Base-by-base conservation (phyloP, 2,329 filamentous ascomycete genomes). In the Fusarium nurragi region DNA sequence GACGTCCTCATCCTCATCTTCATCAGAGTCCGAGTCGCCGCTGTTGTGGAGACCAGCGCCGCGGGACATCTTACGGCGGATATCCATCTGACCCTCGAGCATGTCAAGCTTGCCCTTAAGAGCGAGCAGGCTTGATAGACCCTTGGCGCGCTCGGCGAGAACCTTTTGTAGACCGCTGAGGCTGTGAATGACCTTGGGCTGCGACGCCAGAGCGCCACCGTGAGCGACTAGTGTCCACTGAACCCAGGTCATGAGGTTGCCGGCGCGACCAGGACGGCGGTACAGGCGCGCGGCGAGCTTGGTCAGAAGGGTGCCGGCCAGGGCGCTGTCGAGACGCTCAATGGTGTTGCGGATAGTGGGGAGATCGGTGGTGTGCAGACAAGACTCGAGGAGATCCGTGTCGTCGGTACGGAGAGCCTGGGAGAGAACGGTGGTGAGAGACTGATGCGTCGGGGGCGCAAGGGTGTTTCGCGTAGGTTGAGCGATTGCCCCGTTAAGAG, bases 41-140 rank as follows among this genome's bases (percentile, higher is more conserved):
- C 83, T 81, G 18, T 82, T 79, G 43, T 81, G 80, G 18, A 63
- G 71, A 23, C 65, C 73, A 8, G 67, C 61, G 54, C 67, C 75
- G 64, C 78, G 83, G 71, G 90, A 87, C 77, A 93, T 87, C 61
- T 85, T 86, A 54, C 87, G 88, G 46, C 95, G 85, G 70, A 97
- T 80, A 71, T 92, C 88, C 77, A 98, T 89, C 79, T 99, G 95
- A 8, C 92, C 90, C 72, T 95, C 91, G 45, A 98, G 84, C 87
- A 99, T 92, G 74, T 98, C 94, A 28, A 99, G 84, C 78, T 97
- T 97, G 22, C 95, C 95, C 81, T 97, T 97, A 60, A 99, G 84
- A 19, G 94, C 87, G 32, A 99, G 82, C 41, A 99, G 82, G 66
- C 91, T 92, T 62, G 91, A 88, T 22, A 98, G 83, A 16, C 92